Percentiles rank a stretch among this genome's conserved stretches.
phyloP scores from a whole-genome alignment of 176 grass and related monocot species.

The Oryza nivara region DNA sequence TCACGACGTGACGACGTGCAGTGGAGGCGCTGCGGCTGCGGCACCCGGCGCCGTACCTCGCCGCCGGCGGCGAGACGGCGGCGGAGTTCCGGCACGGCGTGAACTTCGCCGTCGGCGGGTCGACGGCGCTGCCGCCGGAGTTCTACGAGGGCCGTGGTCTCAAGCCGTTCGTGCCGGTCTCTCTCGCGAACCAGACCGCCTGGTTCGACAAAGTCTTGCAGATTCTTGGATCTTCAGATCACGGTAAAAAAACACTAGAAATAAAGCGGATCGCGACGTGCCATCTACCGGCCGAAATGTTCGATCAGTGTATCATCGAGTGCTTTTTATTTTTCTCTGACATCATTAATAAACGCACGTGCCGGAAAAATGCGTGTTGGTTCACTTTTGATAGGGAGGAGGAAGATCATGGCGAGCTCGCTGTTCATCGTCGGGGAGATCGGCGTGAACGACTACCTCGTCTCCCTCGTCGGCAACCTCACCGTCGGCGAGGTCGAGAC shows the following conservation, averaged over 20 bases:
- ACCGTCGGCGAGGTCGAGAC: conserved; percentile 9
- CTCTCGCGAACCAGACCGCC: conserved; percentile 43
- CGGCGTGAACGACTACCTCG: conserved; percentile 63
- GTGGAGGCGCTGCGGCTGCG: conserved; percentile 49
- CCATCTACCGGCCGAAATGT: background rate
- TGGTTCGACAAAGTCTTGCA: conserved; percentile 52
- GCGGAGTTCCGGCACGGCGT: conserved; percentile 52
- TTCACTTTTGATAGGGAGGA: background rate
- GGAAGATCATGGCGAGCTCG: conserved; percentile 9
- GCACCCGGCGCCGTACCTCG: conserved; percentile 54
- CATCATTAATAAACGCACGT: background rate
- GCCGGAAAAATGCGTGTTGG: background rate
- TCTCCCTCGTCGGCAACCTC: conserved; percentile 41
- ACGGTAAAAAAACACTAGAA: background rate
- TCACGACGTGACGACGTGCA: background rate
- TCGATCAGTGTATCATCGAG: background rate
- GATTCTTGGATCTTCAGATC: conserved; percentile 37
- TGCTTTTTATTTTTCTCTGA: background rate
- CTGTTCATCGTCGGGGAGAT: conserved; percentile 55
- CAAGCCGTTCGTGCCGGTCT: conserved; percentile 42
- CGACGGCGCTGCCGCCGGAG: conserved; percentile 47
- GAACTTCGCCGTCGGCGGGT: conserved; percentile 67
- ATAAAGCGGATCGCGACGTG: background rate
- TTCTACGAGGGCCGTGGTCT: conserved; percentile 54
- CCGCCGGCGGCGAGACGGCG: conserved; percentile 36